Conservation (phyloP, 1,139 yeast species). For the Candida sanyaensis region DNA sequence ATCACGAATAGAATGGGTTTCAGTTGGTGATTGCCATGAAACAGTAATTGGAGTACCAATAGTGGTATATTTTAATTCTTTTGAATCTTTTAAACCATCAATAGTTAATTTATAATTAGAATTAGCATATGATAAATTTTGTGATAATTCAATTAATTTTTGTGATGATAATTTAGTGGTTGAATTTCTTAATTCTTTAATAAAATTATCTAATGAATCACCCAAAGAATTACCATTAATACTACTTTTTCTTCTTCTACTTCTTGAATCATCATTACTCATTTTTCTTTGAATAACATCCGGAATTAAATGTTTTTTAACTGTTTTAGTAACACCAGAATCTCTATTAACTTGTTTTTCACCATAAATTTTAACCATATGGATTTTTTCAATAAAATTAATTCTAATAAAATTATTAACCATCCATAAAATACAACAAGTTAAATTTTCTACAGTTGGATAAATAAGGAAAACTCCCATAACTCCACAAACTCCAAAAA, state of each 20-base stretch:
- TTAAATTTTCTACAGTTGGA: slow-evolving; percentile 56
- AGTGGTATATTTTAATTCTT: slow-evolving; percentile 24
- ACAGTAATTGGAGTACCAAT: slow-evolving; percentile 60
- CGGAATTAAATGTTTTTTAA: slow-evolving; percentile 52
- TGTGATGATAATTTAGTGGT: slow-evolving; percentile 37
- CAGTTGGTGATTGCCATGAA: slow-evolving; percentile 55
- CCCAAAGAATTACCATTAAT: slow-evolving; percentile 23
- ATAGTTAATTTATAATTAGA: slow-evolving; percentile 34
- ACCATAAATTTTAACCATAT: slow-evolving; percentile 80
- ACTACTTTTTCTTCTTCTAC: slow-evolving; percentile 21
- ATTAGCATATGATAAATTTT: slow-evolving; percentile 40
- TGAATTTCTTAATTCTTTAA: slow-evolving; percentile 39
- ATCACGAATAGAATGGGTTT: slow-evolving; percentile 46
- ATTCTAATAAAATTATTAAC: slow-evolving; percentile 65
- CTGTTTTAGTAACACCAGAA: slow-evolving; percentile 69
- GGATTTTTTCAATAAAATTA: slow-evolving; percentile 76
- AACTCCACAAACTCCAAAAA: slow-evolving; percentile 79
- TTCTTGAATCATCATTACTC: slow-evolving; percentile 19
- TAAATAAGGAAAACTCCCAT: slow-evolving; percentile 76
- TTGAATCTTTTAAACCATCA: slow-evolving; percentile 21
- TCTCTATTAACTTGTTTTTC: slow-evolving; percentile 58
- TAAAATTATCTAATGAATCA: slow-evolving; percentile 43
- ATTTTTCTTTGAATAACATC: slow-evolving; percentile 39
- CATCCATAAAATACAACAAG: slow-evolving; percentile 69
- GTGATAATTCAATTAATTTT: slow-evolving; percentile 43